A percentile compares a stretch with the other conserved stretches of the same genome.
Evolutionary conservation across 345 rosid species (phyloP).

Genomic region (Hibiscus trionum): DNA sequence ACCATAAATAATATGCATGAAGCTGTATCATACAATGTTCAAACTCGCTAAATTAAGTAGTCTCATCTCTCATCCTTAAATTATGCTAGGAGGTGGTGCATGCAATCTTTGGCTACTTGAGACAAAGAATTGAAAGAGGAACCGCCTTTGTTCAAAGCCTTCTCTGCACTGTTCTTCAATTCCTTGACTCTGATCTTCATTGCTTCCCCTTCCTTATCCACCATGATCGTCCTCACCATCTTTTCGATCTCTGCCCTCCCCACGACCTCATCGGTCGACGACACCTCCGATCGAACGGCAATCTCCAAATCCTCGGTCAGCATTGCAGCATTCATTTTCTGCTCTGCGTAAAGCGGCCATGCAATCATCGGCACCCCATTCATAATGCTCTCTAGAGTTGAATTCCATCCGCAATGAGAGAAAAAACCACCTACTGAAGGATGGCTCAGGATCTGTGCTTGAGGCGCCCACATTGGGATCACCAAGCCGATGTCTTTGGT

Average conservation of each 20-base stretch:
- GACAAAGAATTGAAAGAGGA: constrained; percentile 29
- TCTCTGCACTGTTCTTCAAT: constrained; percentile 23
- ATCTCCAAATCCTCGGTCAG: constrained; percentile 34
- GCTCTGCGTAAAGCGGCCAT: constrained; percentile 74
- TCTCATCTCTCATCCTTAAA: neutral
- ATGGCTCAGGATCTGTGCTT: constrained; percentile 47
- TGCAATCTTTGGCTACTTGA: constrained; percentile 23
- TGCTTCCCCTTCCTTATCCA: constrained; percentile 20
- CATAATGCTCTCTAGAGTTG: constrained; percentile 45
- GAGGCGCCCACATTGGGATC: constrained; percentile 56
- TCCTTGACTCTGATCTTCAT: constrained; percentile 26
- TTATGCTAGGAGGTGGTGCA: neutral
- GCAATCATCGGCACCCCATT: constrained; percentile 58
- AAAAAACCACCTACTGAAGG: constrained; percentile 54
- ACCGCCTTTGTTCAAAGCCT: constrained; percentile 34
- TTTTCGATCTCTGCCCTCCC: constrained; percentile 36
- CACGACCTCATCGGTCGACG: constrained; percentile 13
- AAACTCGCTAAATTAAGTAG: neutral
- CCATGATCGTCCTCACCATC: constrained; percentile 34
- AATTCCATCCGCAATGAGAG: constrained; percentile 77
- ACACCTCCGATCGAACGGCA: constrained; percentile 29
- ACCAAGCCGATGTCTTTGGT: constrained; percentile 32
- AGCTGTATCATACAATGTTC: neutral
- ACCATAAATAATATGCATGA: neutral
- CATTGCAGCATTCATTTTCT: constrained; percentile 55